Percentiles rank a stretch among this genome's conserved stretches.
These are phyloP conservation scores for Aurifilum marmelostoma DNA, from an alignment of 2,329 filamentous ascomycete species.

Conservation along the genomic window DNA sequence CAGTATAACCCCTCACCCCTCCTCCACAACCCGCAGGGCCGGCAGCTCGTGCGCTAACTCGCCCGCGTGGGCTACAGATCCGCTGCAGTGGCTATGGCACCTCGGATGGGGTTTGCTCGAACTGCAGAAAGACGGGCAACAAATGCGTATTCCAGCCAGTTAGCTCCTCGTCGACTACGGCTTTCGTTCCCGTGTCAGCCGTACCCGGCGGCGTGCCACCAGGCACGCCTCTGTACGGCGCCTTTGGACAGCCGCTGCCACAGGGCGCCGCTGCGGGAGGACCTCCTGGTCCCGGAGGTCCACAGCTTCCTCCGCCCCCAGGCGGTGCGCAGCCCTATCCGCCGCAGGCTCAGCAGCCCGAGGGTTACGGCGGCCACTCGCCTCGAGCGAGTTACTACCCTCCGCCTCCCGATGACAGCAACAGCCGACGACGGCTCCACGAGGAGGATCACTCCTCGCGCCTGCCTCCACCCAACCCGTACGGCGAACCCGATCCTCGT, in stretches of 20 bases:
- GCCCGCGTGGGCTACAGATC: conserved; percentile 45
- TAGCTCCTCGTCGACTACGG: conserved; percentile 57
- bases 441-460: conserved; percentile 47
- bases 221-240: conserved; percentile 59
- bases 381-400: conserved; percentile 41
- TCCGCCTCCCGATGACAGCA: conserved; percentile 42
- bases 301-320: conserved; percentile 29
- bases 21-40: conserved; percentile 12
- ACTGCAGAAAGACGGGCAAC: conserved; percentile 64
- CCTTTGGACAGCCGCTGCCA: conserved; percentile 59
- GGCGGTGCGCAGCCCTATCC: conserved; percentile 30
- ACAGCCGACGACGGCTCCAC: conserved; percentile 42
- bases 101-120: conserved; percentile 62
- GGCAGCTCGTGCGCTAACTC: conserved; percentile 7
- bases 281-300: conserved; percentile 25
- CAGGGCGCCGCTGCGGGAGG: conserved; percentile 22
- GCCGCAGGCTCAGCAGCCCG: conserved; percentile 23
- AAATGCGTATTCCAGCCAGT: conserved; percentile 66
- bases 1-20: conserved; percentile 19
- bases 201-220: conserved; percentile 61
- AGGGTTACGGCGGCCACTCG: conserved; percentile 37
- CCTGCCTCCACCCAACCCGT: conserved; percentile 50
- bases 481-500: conserved; percentile 54
- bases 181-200: conserved; percentile 62
- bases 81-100: conserved; percentile 64